phyloP scores from a whole-genome alignment of 2,329 filamentous ascomycete species.

The Albifimbria verrucaria region DNA sequence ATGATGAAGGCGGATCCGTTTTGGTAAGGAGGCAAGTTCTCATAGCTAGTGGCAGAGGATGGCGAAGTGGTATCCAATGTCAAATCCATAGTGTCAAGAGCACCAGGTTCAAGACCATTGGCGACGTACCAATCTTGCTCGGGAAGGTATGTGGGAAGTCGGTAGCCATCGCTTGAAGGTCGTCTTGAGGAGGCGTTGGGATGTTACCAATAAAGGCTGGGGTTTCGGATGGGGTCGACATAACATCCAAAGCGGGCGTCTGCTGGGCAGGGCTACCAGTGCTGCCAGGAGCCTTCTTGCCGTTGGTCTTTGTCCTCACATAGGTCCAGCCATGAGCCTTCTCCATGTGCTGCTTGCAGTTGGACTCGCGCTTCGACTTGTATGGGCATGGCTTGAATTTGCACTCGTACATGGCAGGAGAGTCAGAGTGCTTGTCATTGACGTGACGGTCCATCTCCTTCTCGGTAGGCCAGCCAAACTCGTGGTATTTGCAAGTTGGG shows the following conservation, averaged over 20 bases:
- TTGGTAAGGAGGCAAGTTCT: slow-evolving; percentile 60
- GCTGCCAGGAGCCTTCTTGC: slow-evolving; percentile 54
- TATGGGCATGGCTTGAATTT: slow-evolving; percentile 81
- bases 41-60: slow-evolving; percentile 31
- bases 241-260: slow-evolving; percentile 57
- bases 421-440: slow-evolving; percentile 89
- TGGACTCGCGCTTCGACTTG: slow-evolving; percentile 91
- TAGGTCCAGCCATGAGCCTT: slow-evolving; percentile 93
- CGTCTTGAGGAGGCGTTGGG: slow-evolving; percentile 56
- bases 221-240: slow-evolving; percentile 60
- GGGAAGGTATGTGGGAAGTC: slow-evolving; percentile 47
- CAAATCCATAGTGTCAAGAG: slow-evolving; percentile 39
- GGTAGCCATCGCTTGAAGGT: slow-evolving; percentile 25
- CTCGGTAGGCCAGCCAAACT: slow-evolving; percentile 91
- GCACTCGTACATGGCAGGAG: slow-evolving; percentile 81
- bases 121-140: slow-evolving; percentile 42
- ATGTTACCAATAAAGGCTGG: slow-evolving; percentile 39
- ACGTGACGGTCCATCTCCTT: slow-evolving; percentile 95
- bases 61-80: slow-evolving; percentile 36
- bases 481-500: slow-evolving; percentile 81
- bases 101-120: slow-evolving; percentile 26
- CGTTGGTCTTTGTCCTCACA: slow-evolving; percentile 87
- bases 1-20: slow-evolving; percentile 60
- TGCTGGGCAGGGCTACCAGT: slow-evolving; percentile 46
- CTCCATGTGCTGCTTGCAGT: slow-evolving; percentile 99